phyloP scores from a whole-genome alignment of 129 eudicot genomes.

The Deinandra increscens region DNA sequence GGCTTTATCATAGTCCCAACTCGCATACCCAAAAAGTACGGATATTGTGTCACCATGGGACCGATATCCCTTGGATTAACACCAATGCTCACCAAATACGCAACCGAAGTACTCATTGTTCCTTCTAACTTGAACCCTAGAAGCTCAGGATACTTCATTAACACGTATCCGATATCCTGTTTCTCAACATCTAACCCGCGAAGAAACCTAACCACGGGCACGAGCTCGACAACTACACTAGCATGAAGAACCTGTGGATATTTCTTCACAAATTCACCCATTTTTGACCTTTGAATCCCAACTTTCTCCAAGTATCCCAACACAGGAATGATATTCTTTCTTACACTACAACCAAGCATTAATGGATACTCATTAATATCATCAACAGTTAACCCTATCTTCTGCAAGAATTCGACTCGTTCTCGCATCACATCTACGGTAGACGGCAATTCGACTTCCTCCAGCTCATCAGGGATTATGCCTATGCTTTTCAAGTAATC shows the following conservation, averaged over 20 bases:
- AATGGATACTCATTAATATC: constrained; percentile 71
- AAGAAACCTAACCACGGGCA: constrained; percentile 58
- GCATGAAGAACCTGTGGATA: constrained; percentile 67
- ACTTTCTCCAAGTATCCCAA: constrained; percentile 69
- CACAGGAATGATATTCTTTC: constrained; percentile 67
- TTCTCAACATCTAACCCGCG: constrained; percentile 68
- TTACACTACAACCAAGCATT: constrained; percentile 73
- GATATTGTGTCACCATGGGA: constrained; percentile 75
- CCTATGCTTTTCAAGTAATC: constrained; percentile 64
- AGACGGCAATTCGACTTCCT: constrained; percentile 58
- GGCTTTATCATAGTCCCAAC: constrained; percentile 82
- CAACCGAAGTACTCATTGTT: constrained; percentile 77
- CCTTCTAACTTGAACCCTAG: constrained; percentile 76
- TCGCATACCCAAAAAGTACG: constrained; percentile 63
- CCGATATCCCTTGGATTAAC: constrained; percentile 75
- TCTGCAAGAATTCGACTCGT: constrained; percentile 72
- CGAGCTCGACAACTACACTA: constrained; percentile 74
- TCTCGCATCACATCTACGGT: constrained; percentile 74
- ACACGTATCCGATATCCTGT: constrained; percentile 64
- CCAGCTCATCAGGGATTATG: constrained; percentile 60
- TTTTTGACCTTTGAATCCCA: constrained; percentile 52
- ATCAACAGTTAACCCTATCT: constrained; percentile 56
- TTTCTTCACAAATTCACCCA: constrained; percentile 63
- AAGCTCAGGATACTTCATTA: constrained; percentile 64
- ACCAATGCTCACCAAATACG: constrained; percentile 67